A percentile compares a stretch with the other conserved stretches of the same genome.
Conservation (phyloP, 768 basidiomycete species). For the Mrakia blollopis region DNA sequence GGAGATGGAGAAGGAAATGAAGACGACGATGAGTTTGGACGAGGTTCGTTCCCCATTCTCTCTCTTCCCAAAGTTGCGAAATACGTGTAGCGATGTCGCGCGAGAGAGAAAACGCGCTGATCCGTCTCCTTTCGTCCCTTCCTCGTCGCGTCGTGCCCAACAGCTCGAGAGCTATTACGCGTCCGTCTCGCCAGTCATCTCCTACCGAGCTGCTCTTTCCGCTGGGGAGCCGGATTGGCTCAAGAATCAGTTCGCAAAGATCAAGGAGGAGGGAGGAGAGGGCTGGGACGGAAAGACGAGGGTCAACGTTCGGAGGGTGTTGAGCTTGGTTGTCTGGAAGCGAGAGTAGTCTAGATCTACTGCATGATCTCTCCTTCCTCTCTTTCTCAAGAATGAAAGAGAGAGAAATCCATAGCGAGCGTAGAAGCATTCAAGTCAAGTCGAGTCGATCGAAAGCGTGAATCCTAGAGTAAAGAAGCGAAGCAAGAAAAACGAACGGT, state of each 20-base stretch:
- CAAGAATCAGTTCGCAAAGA: not conserved
- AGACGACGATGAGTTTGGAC: conserved; percentile 12
- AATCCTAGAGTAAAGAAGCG: no score
- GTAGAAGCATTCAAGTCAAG: no score
- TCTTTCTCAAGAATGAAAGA: no score
- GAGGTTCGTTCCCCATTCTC: conserved; percentile 2
- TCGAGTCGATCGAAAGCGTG: no score
- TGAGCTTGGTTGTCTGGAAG: conserved; percentile 30
- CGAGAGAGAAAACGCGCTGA: not conserved
- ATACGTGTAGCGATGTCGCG: no score
- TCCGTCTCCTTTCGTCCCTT: not conserved
- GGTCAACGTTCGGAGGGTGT: conserved; percentile 18
- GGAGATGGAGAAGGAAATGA: not conserved
- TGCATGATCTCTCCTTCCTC: no score
- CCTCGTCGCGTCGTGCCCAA: no score
- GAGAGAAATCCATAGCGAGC: no score
- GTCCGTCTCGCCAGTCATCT: conserved; percentile 26
- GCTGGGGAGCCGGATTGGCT: conserved; percentile 19
- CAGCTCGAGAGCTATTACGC: conserved; percentile 19
- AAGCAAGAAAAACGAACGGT: not conserved
- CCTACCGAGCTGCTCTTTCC: conserved; percentile 14
- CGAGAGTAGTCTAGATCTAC: not conserved
- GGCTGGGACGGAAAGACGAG: conserved; percentile 3
- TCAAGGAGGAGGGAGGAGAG: conserved; percentile 16
- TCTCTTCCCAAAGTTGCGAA: not conserved